Evolutionary conservation across 1,284 basidiomycete species (phyloP), one percentile per base, ranked within the genome.

Genomic region (Cryptococcus sp.): DNA sequence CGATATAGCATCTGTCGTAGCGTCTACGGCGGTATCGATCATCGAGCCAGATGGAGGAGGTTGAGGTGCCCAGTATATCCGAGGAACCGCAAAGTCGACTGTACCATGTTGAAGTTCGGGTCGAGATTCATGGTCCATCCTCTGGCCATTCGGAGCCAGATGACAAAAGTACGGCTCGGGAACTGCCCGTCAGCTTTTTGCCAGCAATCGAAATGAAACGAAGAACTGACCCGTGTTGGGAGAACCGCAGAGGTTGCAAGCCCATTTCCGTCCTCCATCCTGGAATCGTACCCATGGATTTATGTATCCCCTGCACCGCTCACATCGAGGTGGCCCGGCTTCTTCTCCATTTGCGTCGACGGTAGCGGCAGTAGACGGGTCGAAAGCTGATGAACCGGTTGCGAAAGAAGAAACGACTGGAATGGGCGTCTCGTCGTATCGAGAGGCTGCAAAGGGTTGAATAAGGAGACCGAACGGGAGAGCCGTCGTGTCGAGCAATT

Each of bases 231-330:
- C 91, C 75, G 84, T 79, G 19, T 87, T 92, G 57, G 86, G 80
- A 52, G 83, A 80, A 7, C 78, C 76, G 72, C 95, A 99, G 4
- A 99, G 71, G 75, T 97, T 98, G 73, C 95, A 99, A 58, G 80
- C 83, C 88, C 92, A 98, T 58, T 79, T 82, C 53, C 81, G 80
- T 3, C 95, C 95, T 9, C 88, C 89, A 32, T 87, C 81, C 16
- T 82, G 77, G 80, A 89, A 98, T 26, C 79, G 78, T 66, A 86
- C 91, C 92, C 92, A 98, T 0, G 93, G 85, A 68, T 97, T 98
- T 64, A 99, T 80, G 72, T 98, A 99, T 0, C 80, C 89, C 58
- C 90, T 79, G 73, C 95, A 98, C 38, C 81, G 77, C 46, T 79
- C 81, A 67, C 95, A 98, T 32, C 95, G 80, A 12, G 87, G 82